Base-by-base conservation (phyloP, 164 flowering plant species). In the Umbellularia californica region DNA sequence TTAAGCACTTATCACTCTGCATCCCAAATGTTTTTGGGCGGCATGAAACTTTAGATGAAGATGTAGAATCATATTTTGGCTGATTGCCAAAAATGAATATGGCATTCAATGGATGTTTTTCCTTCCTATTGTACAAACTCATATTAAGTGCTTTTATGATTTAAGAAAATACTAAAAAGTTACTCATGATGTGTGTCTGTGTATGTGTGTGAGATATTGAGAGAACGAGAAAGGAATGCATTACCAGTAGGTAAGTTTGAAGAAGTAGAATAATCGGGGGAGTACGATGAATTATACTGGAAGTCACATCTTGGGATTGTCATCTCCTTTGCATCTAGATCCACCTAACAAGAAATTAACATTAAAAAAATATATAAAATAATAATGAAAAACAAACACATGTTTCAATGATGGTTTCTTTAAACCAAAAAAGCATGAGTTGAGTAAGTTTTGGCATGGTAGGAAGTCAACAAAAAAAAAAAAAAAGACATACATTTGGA, bases 211-310 rank as follows among this genome's bases (percentile, higher is more conserved):
- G 19, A 58, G 67, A 3, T 0, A 64, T 23, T 2, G 11, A 64
- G 25, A 20, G 19, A 52, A 52, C 1, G 15, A 55, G 58, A 25
- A 70, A 70, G 19, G 15, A 13, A 3, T 24, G 35, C 20, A 50
- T 22, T 78, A 84, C 92, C 88, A 75, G 65, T 33, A 2, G 82
- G 81, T 28, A 28, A 28, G 30, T 28, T 82, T 1, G 73, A 63
- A 70, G 87, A 88, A 0, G 92, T 78, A 0, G 87, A 81, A 66
- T 82, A 88, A 0, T 87, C 82, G 6, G 84, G 5, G 4, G 83
- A 69, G 35, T 88, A 92, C 15, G 60, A 50, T 86, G 82, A 87
- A 25, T 94, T 88, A 79, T 75, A 92, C 28, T 84, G 92, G 62
- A 78, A 90, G 51, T 90, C 90, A 81, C 85, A 86, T 0, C 60